A percentile compares a stretch with the other conserved stretches of the same genome.
Conservation (phyloP, 345 rosid species). For the Linum trigynum region DNA sequence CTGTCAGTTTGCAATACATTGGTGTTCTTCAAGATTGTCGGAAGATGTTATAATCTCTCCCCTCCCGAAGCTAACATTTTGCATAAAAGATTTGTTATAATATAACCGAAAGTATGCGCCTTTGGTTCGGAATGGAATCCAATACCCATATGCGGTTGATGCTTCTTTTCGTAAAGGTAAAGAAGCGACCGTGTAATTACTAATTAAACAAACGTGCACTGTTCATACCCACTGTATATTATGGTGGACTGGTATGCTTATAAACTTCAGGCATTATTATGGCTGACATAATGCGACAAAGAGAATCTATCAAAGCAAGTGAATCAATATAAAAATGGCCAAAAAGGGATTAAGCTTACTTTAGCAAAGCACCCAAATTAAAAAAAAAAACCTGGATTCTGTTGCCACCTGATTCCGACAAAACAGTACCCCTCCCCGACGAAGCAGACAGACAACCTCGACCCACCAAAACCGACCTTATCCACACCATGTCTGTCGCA, state of each 20-base stretch:
- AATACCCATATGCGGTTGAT: background rate
- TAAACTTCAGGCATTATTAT: no score
- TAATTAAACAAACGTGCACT: no score
- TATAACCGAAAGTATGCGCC: no score
- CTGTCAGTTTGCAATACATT: no score
- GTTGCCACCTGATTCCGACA: background rate
- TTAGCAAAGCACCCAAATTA: background rate
- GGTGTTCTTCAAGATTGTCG: no score
- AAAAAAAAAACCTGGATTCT: slow-evolving; percentile 1
- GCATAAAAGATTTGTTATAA: no score
- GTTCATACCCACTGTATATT: no score
- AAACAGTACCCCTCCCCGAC: background rate
- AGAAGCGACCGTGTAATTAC: background rate
- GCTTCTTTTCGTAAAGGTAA: background rate
- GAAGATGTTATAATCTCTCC: no score
- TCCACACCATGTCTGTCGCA: background rate
- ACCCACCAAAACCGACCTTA: slow-evolving; percentile 12
- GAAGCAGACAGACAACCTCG: slow-evolving; percentile 6
- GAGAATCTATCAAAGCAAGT: background rate
- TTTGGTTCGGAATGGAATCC: no score
- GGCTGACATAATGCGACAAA: no score
- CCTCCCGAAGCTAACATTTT: no score
- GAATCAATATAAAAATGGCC: background rate
- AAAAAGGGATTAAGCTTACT: background rate
- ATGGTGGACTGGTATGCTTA: no score